These are phyloP conservation scores for Brassica napus DNA, from an alignment of 345 rosid genomes.

Conservation along the genomic window DNA sequence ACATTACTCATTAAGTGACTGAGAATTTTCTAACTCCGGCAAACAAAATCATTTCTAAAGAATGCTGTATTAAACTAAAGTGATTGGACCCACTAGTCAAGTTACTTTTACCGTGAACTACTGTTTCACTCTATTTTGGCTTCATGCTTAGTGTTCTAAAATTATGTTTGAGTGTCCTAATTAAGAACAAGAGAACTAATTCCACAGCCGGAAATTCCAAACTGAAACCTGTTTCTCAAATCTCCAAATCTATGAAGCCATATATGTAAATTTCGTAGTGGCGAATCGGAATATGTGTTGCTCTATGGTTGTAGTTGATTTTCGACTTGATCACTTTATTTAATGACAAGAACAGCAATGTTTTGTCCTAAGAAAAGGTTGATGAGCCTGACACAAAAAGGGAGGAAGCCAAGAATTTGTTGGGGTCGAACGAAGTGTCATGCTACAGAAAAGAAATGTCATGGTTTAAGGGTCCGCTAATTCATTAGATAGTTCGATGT, in stretches of 20 bases:
- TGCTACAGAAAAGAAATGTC: background rate
- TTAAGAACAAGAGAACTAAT: background rate
- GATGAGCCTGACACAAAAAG: background rate
- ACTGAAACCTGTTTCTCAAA: background rate
- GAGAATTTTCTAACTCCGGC: background rate
- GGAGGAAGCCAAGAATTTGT: background rate
- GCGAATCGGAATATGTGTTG: background rate
- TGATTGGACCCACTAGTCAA: conserved; percentile 17
- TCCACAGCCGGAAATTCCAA: background rate
- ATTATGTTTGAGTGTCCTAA: background rate
- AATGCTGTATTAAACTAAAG: conserved; percentile 2
- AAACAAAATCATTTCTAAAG: conserved; percentile 31
- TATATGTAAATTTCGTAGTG: background rate
- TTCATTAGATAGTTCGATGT: background rate
- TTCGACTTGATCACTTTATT: background rate
- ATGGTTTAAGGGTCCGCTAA: background rate
- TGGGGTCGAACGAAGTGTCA: background rate
- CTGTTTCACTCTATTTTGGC: background rate
- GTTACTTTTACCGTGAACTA: background rate
- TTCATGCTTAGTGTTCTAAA: background rate
- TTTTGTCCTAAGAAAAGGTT: background rate
- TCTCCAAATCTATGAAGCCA: background rate
- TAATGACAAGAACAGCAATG: background rate
- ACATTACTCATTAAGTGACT: conserved; percentile 11
- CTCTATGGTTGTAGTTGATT: background rate